A percentile compares a stretch with the other conserved stretches of the same genome.
These are phyloP conservation scores for Zygosaccharomyces sapae DNA, from an alignment of 1,139 yeast genomes.

Conservation along the genomic window DNA sequence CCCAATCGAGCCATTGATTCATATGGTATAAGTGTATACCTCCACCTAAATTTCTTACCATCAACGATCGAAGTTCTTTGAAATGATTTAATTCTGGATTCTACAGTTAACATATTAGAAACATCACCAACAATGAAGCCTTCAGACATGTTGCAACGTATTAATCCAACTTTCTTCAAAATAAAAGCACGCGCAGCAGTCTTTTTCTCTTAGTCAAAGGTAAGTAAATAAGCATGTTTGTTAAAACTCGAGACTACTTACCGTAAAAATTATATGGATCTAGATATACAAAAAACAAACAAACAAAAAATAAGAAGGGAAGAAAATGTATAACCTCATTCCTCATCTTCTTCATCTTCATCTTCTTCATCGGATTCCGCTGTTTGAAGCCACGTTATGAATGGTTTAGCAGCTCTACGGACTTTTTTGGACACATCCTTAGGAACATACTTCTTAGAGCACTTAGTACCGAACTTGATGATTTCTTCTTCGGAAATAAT, in stretches of 20 bases:
- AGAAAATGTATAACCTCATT: not conserved
- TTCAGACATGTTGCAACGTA: not conserved
- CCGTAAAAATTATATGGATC: conserved; percentile 5
- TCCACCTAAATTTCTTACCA: conserved; percentile 38
- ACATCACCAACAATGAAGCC: conserved; percentile 4
- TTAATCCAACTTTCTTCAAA: not conserved
- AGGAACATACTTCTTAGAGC: conserved; percentile 89
- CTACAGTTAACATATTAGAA: conserved; percentile 11
- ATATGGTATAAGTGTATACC: conserved; percentile 39
- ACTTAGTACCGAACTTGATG: conserved; percentile 83
- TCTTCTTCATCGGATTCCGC: conserved; percentile 68
- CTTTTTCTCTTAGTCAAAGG: not conserved
- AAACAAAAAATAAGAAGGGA: not conserved
- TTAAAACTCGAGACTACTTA: not conserved
- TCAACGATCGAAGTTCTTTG: conserved; percentile 28
- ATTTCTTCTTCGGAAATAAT: conserved; percentile 78
- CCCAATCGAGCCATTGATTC: conserved; percentile 60
- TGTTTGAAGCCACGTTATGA: conserved; percentile 88
- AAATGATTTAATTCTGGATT: conserved; percentile 37
- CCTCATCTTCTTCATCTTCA: conserved; percentile 31
- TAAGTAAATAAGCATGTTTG: not conserved
- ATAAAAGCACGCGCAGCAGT: no score
- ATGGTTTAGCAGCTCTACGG: conserved; percentile 93
- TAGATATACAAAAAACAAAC: conserved; percentile 3
- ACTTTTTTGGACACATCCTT: conserved; percentile 91